Evolutionary conservation across 495 filamentous ascomycete species (phyloP).

Genomic region (Penicillium turbatum): DNA sequence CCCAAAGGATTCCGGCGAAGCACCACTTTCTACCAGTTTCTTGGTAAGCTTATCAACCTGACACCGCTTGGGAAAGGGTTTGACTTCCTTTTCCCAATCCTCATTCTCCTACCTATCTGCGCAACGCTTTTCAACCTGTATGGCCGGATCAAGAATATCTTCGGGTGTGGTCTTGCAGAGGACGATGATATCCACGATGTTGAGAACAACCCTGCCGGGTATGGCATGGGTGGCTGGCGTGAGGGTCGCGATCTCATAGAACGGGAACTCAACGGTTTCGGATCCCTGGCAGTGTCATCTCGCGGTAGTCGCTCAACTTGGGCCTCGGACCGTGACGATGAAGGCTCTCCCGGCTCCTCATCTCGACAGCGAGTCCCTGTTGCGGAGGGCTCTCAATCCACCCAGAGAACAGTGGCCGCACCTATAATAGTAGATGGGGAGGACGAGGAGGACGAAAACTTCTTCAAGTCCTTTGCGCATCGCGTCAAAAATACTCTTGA

Average conservation of each 20-base stretch:
- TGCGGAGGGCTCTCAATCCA: constrained; percentile 24
- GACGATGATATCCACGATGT: constrained; percentile 67
- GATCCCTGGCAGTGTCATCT: constrained; percentile 45
- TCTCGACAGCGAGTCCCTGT: constrained; percentile 30
- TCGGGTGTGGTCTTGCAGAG: constrained; percentile 73
- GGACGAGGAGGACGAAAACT: constrained; percentile 68
- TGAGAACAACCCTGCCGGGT: constrained; percentile 57
- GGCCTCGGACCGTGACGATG: constrained; percentile 24
- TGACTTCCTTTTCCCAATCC: constrained; percentile 78
- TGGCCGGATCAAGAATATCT: constrained; percentile 66
- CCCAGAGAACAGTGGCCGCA: constrained; percentile 24
- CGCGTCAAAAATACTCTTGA: constrained; percentile 90
- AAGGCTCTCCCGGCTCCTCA: constrained; percentile 27
- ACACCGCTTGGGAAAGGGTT: constrained; percentile 82
- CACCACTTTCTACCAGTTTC: constrained; percentile 82
- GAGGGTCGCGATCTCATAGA: constrained; percentile 94
- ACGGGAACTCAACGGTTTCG: constrained; percentile 68
- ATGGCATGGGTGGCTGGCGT: constrained; percentile 81
- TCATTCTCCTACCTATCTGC: constrained; percentile 77
- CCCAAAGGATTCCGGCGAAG: constrained; percentile 57
- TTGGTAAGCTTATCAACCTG: constrained; percentile 78
- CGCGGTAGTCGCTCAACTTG: constrained; percentile 34
- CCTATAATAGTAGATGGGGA: constrained; percentile 46
- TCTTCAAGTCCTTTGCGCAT: constrained; percentile 78
- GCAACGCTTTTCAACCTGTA: constrained; percentile 87